A percentile compares a stretch with the other conserved stretches of the same genome.
phyloP scores from a whole-genome alignment of 2,329 filamentous ascomycete species.

The Alternaria atra region DNA sequence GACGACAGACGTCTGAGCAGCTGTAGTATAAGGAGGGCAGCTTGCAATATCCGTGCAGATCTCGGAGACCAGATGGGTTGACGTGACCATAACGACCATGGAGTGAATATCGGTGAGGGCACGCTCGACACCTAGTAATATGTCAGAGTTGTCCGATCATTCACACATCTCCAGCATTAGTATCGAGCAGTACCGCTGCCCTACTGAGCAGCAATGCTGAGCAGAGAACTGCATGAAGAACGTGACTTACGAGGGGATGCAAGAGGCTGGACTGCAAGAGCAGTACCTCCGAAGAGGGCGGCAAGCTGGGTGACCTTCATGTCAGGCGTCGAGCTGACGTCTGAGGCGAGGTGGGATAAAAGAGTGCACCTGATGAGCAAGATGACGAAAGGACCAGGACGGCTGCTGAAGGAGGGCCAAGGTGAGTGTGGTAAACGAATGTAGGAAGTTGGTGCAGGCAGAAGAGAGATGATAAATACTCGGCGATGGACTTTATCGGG shows the following conservation, averaged over 20 bases:
- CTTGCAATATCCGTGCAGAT: slow-evolving; percentile 47
- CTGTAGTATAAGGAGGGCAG: slow-evolving; percentile 50
- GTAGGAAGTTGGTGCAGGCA: slow-evolving; percentile 33
- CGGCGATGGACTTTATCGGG: slow-evolving; percentile 17
- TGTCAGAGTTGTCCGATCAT: slow-evolving; percentile 14
- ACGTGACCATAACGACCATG: slow-evolving; percentile 52
- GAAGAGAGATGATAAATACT: slow-evolving; percentile 14
- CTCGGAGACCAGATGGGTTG: slow-evolving; percentile 51
- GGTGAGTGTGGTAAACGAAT: slow-evolving; percentile 32
- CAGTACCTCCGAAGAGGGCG: slow-evolving; percentile 35
- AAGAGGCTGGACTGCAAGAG: slow-evolving; percentile 30
- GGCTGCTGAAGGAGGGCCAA: slow-evolving; percentile 17
- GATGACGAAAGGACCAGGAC: slow-evolving; percentile 17
- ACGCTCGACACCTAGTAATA: slow-evolving; percentile 18
- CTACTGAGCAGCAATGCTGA: background rate
- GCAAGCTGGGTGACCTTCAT: slow-evolving; percentile 42
- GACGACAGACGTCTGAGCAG: slow-evolving; percentile 49
- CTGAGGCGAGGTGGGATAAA: slow-evolving; percentile 21
- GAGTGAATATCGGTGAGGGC: slow-evolving; percentile 40
- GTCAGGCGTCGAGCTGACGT: slow-evolving; percentile 21
- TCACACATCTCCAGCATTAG: background rate
- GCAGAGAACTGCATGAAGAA: background rate
- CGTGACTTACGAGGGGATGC: slow-evolving; percentile 31
- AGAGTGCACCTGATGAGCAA: slow-evolving; percentile 32
- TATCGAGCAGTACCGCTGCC: background rate